Evolutionary conservation across 495 filamentous ascomycete species (phyloP), one percentile per base, ranked within the genome.

Genomic region (Friedmanniomyces simplex): DNA sequence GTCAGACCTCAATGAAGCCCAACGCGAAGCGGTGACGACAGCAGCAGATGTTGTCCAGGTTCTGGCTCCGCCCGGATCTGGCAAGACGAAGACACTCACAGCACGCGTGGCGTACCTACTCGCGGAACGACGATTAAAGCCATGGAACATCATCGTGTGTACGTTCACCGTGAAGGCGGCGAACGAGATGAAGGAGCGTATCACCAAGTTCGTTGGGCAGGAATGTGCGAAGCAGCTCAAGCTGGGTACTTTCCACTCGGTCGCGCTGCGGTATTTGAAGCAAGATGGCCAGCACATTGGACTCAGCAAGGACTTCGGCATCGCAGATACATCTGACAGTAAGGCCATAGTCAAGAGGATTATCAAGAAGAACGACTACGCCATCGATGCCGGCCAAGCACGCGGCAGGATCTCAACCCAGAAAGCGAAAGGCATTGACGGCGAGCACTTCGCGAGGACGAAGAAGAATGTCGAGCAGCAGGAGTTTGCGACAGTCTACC

Each of bases 101-200:
- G 86, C 94, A 37, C 84, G 94, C 55, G 89, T 95, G 53, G 94
- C 91, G 55, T 95, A 94, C 76, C 81, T 97, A n/a, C 80, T 99
- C 50, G 77, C 81, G n/a, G 76, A 87, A 61, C 73, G 87, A 60
- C 80, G 83, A 30, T 82, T 88, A 64, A 82, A 82, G 42, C 91
- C 94, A 62, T 85, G 89, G 75, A 93, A 97, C 76, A 81, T 99
- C 67, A 84, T 99, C 45, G 94, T 95, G 55, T 91, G 91, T 58
- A 99, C 94, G 0, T 99, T 99, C 68, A 99, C 94, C 2, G 88
- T 95, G 68, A 99, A 97, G 69, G 93, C 93, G 3, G 88, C 93
- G 18, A 82, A 86, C 18, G 94, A 99, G 71, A 99, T 99, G 94
- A 88, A 88, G 58, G 82, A 88, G 64, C 80, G 94, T 24, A 83